These are phyloP conservation scores for Mucor racemosus DNA, from an alignment of 371 early-diverging fungal species.

Conservation along the genomic window DNA sequence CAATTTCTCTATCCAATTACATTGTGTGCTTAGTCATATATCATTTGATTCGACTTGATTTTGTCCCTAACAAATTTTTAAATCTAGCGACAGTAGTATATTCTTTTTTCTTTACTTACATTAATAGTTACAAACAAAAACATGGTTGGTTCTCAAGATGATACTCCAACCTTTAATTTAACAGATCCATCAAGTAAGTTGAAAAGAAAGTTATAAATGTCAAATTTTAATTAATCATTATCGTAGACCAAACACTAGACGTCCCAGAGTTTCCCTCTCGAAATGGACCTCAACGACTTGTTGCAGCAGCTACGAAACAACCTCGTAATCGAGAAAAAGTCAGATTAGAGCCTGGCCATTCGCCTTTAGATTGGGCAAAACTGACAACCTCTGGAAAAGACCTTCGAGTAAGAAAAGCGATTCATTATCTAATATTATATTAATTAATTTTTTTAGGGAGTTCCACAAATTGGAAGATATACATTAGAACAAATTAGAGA, in stretches of 20 bases:
- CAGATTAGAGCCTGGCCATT: slow-evolving; percentile 86
- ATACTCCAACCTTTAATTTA: slow-evolving; percentile 1
- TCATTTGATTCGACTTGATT: neutral
- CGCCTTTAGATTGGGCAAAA: slow-evolving; percentile 93
- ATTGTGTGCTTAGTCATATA: neutral
- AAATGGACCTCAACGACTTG: slow-evolving; percentile 56
- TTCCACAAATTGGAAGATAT: slow-evolving; percentile 57
- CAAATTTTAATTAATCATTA: no score
- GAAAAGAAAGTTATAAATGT: neutral
- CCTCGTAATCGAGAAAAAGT: slow-evolving; percentile 76
- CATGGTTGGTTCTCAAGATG: neutral
- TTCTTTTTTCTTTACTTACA: slow-evolving; percentile 2
- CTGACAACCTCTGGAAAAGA: slow-evolving; percentile 77
- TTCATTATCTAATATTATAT: neutral
- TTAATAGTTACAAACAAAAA: neutral
- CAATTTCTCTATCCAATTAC: neutral
- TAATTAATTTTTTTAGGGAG: slow-evolving; percentile 48
- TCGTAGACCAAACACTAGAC: slow-evolving; percentile 33
- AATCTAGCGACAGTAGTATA: neutral
- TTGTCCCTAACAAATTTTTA: neutral
- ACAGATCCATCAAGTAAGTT: slow-evolving; percentile 18
- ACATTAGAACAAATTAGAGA: slow-evolving; percentile 79
- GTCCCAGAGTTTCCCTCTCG: slow-evolving; percentile 56
- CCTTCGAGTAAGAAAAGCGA: slow-evolving; percentile 61
- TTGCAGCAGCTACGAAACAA: slow-evolving; percentile 52